These are phyloP conservation scores for Orbilia javanica DNA, from an alignment of 2,329 filamentous ascomycete genomes.

Conservation along the genomic window DNA sequence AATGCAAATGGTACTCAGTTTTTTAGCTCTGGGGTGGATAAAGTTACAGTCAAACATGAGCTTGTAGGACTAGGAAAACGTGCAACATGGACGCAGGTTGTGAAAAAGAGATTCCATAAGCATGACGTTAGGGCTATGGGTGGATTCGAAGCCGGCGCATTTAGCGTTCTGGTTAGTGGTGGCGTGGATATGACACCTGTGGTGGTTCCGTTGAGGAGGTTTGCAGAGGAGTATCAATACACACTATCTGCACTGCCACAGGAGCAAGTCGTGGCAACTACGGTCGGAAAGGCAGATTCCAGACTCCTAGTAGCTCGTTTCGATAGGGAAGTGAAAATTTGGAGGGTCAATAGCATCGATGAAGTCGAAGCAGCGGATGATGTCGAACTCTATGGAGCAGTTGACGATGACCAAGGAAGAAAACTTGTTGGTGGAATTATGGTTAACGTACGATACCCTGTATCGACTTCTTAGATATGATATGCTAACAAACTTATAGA, in stretches of 20 bases:
- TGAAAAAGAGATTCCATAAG: constrained; percentile 85
- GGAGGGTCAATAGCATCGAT: constrained; percentile 73
- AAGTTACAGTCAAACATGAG: constrained; percentile 85
- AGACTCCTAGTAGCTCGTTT: constrained; percentile 91
- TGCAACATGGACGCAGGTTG: constrained; percentile 83
- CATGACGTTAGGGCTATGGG: constrained; percentile 97
- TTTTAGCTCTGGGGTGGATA: constrained; percentile 91
- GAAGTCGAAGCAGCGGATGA: constrained; percentile 65
- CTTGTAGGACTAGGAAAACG: constrained; percentile 72
- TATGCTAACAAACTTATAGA: constrained; percentile 65
- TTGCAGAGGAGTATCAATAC: constrained; percentile 82
- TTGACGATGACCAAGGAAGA: constrained; percentile 66
- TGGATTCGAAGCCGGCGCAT: constrained; percentile 82
- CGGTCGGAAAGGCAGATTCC: constrained; percentile 75
- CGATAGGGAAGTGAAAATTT: constrained; percentile 87
- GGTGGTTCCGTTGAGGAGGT: constrained; percentile 82
- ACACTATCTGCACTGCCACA: constrained; percentile 87
- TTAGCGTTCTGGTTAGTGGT: constrained; percentile 92
- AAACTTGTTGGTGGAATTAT: constrained; percentile 78
- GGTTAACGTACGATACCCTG: constrained; percentile 64
- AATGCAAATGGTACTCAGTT: constrained; percentile 84
- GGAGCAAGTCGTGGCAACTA: constrained; percentile 73
- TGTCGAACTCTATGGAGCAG: constrained; percentile 63
- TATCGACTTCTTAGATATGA: constrained; percentile 8
- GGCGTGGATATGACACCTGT: constrained; percentile 88